These are phyloP conservation scores for Physcomitrium patens DNA, from an alignment of 225 moss, liverwort and hornwort species.

Conservation along the genomic window DNA sequence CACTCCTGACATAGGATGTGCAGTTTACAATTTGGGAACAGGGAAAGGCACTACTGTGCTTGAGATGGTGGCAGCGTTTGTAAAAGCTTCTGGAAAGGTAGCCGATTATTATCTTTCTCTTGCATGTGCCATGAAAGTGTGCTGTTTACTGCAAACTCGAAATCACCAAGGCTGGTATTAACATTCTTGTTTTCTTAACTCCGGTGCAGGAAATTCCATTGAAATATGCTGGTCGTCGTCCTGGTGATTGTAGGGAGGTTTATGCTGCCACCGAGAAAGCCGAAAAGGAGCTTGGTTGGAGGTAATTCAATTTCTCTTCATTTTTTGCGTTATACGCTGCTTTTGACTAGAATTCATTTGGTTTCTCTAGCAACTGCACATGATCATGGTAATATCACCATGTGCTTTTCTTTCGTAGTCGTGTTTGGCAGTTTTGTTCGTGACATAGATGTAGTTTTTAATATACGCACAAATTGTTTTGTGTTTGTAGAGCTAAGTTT, in stretches of 20 bases:
- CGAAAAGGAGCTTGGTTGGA: constrained; percentile 88
- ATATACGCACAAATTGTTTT: constrained; percentile 14
- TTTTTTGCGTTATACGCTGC: background rate
- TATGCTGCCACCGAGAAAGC: constrained; percentile 87
- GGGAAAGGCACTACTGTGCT: constrained; percentile 61
- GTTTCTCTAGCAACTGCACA: constrained; percentile 9
- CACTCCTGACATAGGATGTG: constrained; percentile 64
- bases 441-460: constrained; percentile 8
- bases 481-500: constrained; percentile 71
- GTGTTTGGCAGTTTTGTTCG: constrained; percentile 15
- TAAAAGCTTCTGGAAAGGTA: constrained; percentile 64
- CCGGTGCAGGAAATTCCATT: constrained; percentile 76
- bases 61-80: constrained; percentile 64
- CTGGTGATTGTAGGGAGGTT: constrained; percentile 88
- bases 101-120: background rate
- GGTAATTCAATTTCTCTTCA: constrained; percentile 52
- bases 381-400: background rate
- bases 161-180: constrained; percentile 6
- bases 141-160: background rate
- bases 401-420: background rate
- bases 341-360: background rate
- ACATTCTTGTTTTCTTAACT: constrained; percentile 3
- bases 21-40: constrained; percentile 61
- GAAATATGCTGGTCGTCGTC: constrained; percentile 63
- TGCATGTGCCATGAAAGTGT: background rate